These are phyloP conservation scores for Mariannaea elegans DNA, from an alignment of 2,329 filamentous ascomycete species.

Conservation along the genomic window DNA sequence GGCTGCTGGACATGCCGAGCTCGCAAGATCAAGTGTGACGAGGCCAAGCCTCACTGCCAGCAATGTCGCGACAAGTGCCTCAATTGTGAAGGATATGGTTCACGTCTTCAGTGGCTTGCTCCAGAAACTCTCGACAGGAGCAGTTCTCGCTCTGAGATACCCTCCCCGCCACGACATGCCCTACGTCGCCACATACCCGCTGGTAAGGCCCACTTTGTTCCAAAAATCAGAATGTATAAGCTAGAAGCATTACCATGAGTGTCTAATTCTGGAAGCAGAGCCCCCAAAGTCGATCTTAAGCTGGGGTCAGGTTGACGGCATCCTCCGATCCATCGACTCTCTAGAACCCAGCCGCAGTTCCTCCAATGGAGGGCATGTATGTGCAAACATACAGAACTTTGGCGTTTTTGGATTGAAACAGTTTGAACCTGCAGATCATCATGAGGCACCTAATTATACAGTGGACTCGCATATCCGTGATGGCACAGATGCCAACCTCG, in stretches of 20 bases:
- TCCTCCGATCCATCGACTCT: slow-evolving; percentile 22
- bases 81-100: slow-evolving; percentile 43
- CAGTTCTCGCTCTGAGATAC: slow-evolving; percentile 13
- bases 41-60: slow-evolving; percentile 29
- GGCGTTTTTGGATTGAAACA: slow-evolving; percentile 17
- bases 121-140: neutral
- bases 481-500: neutral
- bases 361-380: slow-evolving; percentile 1
- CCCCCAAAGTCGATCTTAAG: slow-evolving; percentile 15
- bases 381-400: slow-evolving; percentile 19
- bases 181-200: slow-evolving; percentile 22
- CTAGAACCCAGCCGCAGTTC: slow-evolving; percentile 4
- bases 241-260: neutral
- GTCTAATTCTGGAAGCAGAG: slow-evolving; percentile 1
- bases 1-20: slow-evolving; percentile 37
- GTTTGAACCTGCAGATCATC: neutral
- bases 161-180: slow-evolving; percentile 3
- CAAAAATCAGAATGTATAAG: neutral
- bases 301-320: slow-evolving; percentile 24
- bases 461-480: neutral
- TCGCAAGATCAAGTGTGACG: slow-evolving; percentile 38
- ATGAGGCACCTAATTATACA: neutral
- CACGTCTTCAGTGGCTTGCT: slow-evolving; percentile 41
- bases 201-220: slow-evolving; percentile 2
- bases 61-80: slow-evolving; percentile 39